Evolutionary conservation across 768 basidiomycete genomes (phyloP).

Genomic region (Suillus placidus): DNA sequence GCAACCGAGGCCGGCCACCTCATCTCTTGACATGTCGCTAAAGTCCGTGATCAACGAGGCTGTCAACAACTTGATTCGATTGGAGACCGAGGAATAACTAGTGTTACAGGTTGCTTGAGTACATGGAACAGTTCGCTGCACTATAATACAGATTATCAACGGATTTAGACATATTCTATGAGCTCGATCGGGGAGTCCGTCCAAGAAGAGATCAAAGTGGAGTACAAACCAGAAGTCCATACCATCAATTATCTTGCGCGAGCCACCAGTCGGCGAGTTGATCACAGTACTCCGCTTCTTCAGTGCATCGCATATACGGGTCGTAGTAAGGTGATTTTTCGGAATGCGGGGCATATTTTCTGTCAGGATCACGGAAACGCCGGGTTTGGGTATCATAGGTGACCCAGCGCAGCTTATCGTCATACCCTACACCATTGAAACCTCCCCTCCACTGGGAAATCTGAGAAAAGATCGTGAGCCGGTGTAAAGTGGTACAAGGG

Average conservation of each 20-base stretch:
- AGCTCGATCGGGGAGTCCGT: neutral
- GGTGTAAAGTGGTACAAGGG: conserved; percentile 3
- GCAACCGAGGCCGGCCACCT: too few species aligned
- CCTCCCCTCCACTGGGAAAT: conserved; percentile 30
- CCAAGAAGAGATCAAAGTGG: conserved; percentile 5
- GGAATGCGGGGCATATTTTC: conserved; percentile 39
- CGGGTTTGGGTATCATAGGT: conserved; percentile 47
- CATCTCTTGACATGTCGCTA: too few species aligned
- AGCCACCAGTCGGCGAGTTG: conserved; percentile 53
- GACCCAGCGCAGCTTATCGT: conserved; percentile 55
- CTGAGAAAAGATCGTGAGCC: conserved; percentile 25
- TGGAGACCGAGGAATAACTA: neutral
- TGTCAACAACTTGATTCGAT: too few species aligned
- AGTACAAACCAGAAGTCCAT: conserved; percentile 25
- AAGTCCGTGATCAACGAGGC: too few species aligned
- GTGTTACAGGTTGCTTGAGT: neutral
- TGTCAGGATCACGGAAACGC: conserved; percentile 40
- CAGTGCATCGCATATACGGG: conserved; percentile 31
- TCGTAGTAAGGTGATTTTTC: conserved; percentile 48
- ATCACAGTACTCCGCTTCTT: conserved; percentile 47
- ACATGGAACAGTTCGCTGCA: neutral
- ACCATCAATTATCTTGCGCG: conserved; percentile 19
- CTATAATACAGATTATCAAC: neutral
- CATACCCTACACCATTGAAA: conserved; percentile 46
- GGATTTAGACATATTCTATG: neutral